These are phyloP conservation scores for Teunomyces barrocoloradensis DNA, from an alignment of 805 yeast species.

Conservation along the genomic window DNA sequence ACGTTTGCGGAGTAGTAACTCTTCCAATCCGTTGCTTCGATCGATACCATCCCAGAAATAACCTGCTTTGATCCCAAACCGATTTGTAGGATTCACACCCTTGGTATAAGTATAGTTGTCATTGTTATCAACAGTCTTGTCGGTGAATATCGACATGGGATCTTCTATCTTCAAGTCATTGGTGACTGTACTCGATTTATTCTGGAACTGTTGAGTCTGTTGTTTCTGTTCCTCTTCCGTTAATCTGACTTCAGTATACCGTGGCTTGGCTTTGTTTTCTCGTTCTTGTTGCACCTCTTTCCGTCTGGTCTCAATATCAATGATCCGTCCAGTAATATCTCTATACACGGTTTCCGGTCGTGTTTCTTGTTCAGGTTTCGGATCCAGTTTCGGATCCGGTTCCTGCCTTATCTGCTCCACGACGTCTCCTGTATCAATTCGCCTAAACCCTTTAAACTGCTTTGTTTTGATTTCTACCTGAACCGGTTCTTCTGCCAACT, in stretches of 20 bases:
- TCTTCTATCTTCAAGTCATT: slow-evolving; percentile 43
- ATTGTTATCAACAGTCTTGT: slow-evolving; percentile 16
- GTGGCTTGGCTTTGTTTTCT: slow-evolving; percentile 14
- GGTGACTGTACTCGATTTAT: slow-evolving; percentile 16
- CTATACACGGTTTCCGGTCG: slow-evolving; percentile 47
- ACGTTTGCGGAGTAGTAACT: slow-evolving; percentile 47
- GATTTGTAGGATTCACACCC: slow-evolving; percentile 58
- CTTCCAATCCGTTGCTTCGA: slow-evolving; percentile 85
- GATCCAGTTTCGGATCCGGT: not conserved
- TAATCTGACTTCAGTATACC: slow-evolving; percentile 20
- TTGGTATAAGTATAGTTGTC: slow-evolving; percentile 33
- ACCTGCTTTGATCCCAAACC: slow-evolving; percentile 79
- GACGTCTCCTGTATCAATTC: slow-evolving; percentile 25
- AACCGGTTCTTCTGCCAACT: slow-evolving; percentile 16
- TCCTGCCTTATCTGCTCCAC: not conserved
- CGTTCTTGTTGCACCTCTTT: slow-evolving; percentile 21
- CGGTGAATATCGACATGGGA: slow-evolving; percentile 54
- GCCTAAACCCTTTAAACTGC: slow-evolving; percentile 31
- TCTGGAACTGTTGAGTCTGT: slow-evolving; percentile 20
- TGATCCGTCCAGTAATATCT: slow-evolving; percentile 57
- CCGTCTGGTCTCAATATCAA: slow-evolving; percentile 37
- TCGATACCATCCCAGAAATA: slow-evolving; percentile 90
- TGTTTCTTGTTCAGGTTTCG: slow-evolving; percentile 1
- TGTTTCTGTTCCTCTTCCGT: slow-evolving; percentile 34
- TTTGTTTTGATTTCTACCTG: slow-evolving; percentile 14